Conservation (phyloP, 2,329 filamentous ascomycete species). For the Claviceps monticola region DNA sequence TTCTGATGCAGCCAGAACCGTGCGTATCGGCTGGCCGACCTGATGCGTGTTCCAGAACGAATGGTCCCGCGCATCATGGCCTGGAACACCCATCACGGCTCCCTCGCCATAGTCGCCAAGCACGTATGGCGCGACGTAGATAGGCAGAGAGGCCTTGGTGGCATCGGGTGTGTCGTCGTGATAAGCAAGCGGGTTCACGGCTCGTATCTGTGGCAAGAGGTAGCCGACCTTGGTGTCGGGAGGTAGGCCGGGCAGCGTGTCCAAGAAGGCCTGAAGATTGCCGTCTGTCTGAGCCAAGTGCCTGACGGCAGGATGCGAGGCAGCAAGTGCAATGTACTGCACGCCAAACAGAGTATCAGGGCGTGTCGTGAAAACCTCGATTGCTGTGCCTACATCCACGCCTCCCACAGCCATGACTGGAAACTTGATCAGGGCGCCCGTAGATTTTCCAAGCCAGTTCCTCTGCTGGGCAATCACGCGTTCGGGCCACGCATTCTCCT, state of each 20-base stretch:
- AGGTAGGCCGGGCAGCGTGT: slow-evolving; percentile 42
- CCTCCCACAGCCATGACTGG: slow-evolving; percentile 35
- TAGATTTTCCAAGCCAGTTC: slow-evolving; percentile 77
- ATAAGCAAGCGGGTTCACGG: slow-evolving; percentile 51
- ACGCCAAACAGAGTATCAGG: slow-evolving; percentile 80
- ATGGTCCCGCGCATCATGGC: slow-evolving; percentile 66
- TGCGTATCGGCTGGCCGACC: slow-evolving; percentile 42
- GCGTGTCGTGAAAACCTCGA: slow-evolving; percentile 72
- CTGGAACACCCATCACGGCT: slow-evolving; percentile 85
- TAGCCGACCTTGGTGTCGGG: slow-evolving; percentile 53
- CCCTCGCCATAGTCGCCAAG: slow-evolving; percentile 75
- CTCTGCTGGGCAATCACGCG: slow-evolving; percentile 70
- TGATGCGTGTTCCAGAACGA: slow-evolving; percentile 67
- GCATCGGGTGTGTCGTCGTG: slow-evolving; percentile 35
- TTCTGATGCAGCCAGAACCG: slow-evolving; percentile 44
- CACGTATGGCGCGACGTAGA: slow-evolving; percentile 77
- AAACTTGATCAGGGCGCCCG: slow-evolving; percentile 60
- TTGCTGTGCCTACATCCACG: slow-evolving; percentile 26
- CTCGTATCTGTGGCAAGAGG: slow-evolving; percentile 44
- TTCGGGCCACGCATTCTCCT: slow-evolving; percentile 62
- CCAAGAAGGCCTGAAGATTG: slow-evolving; percentile 53
- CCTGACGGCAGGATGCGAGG: slow-evolving; percentile 56
- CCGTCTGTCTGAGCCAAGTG: slow-evolving; percentile 44
- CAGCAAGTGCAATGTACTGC: slow-evolving; percentile 69
- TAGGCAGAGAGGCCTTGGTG: slow-evolving; percentile 46